Base-by-base conservation (phyloP, 2,329 filamentous ascomycete species). In the Pseudogymnoascus sp. region DNA sequence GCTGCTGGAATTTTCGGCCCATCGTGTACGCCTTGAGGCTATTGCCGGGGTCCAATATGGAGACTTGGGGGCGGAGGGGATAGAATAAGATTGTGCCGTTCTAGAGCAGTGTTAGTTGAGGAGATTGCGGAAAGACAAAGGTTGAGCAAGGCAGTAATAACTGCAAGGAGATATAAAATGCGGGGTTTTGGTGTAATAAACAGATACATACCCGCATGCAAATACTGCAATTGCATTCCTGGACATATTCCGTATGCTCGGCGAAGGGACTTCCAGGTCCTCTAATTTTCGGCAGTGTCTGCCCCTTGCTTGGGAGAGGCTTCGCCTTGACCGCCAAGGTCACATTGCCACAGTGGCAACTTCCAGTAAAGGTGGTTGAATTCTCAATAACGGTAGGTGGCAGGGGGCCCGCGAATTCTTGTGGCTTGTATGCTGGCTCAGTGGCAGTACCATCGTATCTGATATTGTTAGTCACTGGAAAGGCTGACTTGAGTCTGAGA, bases 321-420 rank as follows among this genome's bases (percentile, higher is more conserved):
- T 68, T 67, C 2, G 68, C 62, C 6, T 60, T 37, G 13, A 71
- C 63, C 8, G 63, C 66, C 57, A 67, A 70, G 8, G 60, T 63
- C n/a, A 72, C 64, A 25, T 64, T 66, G 21, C 68, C 68, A 62
- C 71, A 73, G 61, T 73, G 70, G 39, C 70, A 73, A 21, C 68
- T 67, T 13, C 68, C 71, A 43, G 67, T 54, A 43, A 70, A 71
- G 2, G 21, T 62, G n/a, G n/a, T 57, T n/a, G 16, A 31, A 16
- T 34, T 57, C 51, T 19, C 28, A 34, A 57, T 3, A 19, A 4
- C n/a, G 25, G n/a, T 28, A 57, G 28, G 14, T 19, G 51, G 51
- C n/a, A 57, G 19, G 6, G 28, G 6, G n/a, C 51, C 51, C 1
- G 28, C 10, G 7, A 34, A 57, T 57, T 21, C 51, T 13, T 34